Evolutionary conservation across 2,329 filamentous ascomycete genomes (phyloP).

Genomic region (Beauveria sp.): DNA sequence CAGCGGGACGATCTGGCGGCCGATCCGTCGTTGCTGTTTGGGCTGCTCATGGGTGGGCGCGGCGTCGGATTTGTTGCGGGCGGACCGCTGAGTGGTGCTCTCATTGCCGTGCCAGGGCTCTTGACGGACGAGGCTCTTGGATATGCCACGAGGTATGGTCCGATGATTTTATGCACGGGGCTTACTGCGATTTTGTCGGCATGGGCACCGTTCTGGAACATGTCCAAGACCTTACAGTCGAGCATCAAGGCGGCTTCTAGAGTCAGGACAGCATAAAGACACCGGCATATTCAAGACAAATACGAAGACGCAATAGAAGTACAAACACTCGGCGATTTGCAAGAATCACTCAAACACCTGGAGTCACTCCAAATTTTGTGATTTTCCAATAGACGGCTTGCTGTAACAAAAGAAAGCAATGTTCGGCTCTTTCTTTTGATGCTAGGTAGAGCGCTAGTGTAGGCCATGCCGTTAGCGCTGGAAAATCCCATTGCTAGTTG

Average conservation of each 20-base stretch:
- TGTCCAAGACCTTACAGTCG: not conserved
- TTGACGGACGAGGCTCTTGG: constrained; percentile 21
- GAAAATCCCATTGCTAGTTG: not conserved
- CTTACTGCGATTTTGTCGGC: constrained; percentile 23
- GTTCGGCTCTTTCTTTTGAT: not conserved
- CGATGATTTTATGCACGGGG: constrained; percentile 26
- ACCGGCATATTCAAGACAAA: not conserved
- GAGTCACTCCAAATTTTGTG: not conserved
- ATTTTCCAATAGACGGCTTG: not conserved
- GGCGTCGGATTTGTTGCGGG: constrained; percentile 22
- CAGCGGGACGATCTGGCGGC: constrained; percentile 17
- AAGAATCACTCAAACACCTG: no score
- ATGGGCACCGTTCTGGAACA: constrained; percentile 30
- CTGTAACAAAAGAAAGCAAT: not conserved
- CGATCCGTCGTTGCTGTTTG: constrained; percentile 23
- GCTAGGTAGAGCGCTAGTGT: not conserved
- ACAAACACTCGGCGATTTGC: no score
- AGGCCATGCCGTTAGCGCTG: not conserved
- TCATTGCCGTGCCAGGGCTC: constrained; percentile 18
- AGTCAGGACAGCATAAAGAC: not conserved
- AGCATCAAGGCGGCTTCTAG: not conserved
- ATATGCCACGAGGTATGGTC: constrained; percentile 24
- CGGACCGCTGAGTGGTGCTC: constrained; percentile 22
- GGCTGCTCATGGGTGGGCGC: constrained; percentile 23
- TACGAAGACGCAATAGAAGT: no score